These are phyloP conservation scores for Silene latifolia DNA, from an alignment of 148 eudicot genomes.

Conservation along the genomic window DNA sequence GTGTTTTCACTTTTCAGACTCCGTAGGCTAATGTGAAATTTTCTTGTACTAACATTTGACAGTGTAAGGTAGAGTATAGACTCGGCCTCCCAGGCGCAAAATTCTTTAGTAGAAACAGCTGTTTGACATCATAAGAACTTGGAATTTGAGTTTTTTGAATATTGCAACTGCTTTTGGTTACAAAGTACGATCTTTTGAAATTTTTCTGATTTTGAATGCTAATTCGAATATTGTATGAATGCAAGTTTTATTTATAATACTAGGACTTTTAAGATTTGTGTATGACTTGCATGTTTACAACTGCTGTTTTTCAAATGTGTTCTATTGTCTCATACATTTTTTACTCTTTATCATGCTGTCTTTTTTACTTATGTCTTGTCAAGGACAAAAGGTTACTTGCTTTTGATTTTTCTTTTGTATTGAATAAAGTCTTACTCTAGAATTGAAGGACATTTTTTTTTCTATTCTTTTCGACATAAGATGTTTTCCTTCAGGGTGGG, in stretches of 20 bases:
- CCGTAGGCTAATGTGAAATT: not conserved
- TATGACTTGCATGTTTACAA: not conserved
- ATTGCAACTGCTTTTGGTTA: not conserved
- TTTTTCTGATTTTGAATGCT: not conserved
- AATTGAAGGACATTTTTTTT: not conserved
- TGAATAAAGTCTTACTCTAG: not conserved
- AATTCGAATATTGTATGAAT: not conserved
- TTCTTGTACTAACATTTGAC: not conserved
- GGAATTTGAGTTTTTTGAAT: not conserved
- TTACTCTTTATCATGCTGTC: not conserved
- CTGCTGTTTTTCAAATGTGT: not conserved
- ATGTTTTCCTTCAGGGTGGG: not conserved
- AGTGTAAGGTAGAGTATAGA: conserved; percentile 5
- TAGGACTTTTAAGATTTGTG: not conserved
- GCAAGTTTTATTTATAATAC: not conserved
- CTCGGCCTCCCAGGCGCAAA: not conserved
- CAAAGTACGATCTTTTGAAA: not conserved
- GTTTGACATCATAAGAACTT: not conserved
- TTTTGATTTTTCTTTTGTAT: not conserved
- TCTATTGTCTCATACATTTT: not conserved
- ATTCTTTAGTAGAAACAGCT: conserved; percentile 5
- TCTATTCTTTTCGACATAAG: not conserved
- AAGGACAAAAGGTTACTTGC: not conserved
- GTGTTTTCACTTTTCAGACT: not conserved
- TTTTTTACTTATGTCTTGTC: not conserved